Base-by-base conservation (phyloP, 192 early-diverging fungal genomes). In the Linnemannia elongata region DNA sequence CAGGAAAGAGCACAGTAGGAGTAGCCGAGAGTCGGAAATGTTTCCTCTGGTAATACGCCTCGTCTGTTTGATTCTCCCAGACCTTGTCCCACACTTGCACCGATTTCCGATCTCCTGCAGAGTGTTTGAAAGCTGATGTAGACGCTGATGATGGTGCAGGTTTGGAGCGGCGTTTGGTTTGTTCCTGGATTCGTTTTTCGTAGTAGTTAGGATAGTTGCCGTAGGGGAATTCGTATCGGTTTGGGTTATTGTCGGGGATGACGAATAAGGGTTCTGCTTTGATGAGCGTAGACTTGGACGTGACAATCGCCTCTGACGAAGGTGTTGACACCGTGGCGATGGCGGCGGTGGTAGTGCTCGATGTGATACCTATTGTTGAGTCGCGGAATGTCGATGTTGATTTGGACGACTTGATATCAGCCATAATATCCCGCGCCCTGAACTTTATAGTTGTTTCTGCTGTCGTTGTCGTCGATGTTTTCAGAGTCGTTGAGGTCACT, bases 191-290 rank as follows among this genome's bases (percentile, higher is more conserved):
- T 4, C 82, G 82, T 27, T 78, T 77, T 33, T 83, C 82, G 55
- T 83, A 83, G 36, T 83, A 83, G 45, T 55, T 60, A 9, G 82
- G 82, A 17, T 83, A 83, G 72, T 83, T 83, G n/a, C 82, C 82
- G 69, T 78, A 83, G 4, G 82, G 82, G 44, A 77, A 83, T 3
- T 72, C 82, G 42, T 66, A 54, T 33, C 52, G 60, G 20, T 63
- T 41, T 8, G 75, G 69, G 18, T 45, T 24, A 0, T 77, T 71
- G 13, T 68, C 72, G 39, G 66, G 70, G 8, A 30, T 68, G 39
- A 74, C 82, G 33, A 83, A 35, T 33, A 83, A 71, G 17, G 71
- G 71, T 33, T 74, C 42, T 2, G 76, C 75, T 1, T 35, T 70
- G 35, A 78, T 83, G n/a, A 41, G 54, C 33, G 79, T 41, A 22